These are phyloP conservation scores for Aristolochia fimbriata DNA, from an alignment of 164 flowering plant genomes.

Conservation along the genomic window DNA sequence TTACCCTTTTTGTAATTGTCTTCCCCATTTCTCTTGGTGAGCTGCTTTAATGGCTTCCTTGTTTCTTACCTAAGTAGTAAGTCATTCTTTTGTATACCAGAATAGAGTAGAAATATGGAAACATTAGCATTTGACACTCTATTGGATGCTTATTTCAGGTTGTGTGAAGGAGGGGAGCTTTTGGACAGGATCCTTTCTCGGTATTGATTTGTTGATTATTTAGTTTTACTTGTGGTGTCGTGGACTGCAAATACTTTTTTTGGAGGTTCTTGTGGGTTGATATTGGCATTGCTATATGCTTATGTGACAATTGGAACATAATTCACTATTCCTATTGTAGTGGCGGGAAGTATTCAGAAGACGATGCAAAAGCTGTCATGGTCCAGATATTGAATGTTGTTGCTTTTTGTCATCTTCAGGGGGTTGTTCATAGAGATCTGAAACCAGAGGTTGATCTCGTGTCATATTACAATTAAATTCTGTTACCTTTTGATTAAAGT, in stretches of 20 bases:
- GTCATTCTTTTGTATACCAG: too few relatives aligned
- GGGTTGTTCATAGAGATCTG: conserved; percentile 94
- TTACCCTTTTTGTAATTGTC: too few relatives aligned
- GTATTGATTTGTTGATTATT: conserved; percentile 22
- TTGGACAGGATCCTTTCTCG: conserved; percentile 92
- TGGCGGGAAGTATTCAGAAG: conserved; percentile 92
- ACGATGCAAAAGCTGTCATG: conserved; percentile 78
- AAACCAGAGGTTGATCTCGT: conserved; percentile 75
- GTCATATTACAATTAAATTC: neutral
- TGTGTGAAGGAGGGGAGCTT: conserved; percentile 97
- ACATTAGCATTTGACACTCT: neutral
- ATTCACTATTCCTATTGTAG: conserved; percentile 20
- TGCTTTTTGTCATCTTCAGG: conserved; percentile 90
- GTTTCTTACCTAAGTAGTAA: too few relatives aligned
- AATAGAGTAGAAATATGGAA: too few relatives aligned
- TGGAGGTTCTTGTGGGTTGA: neutral
- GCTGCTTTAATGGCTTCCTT: too few relatives aligned
- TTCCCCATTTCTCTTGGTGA: too few relatives aligned
- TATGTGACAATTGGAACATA: neutral
- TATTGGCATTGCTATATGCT: neutral
- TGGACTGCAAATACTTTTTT: too few relatives aligned
- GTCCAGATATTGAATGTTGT: conserved; percentile 75
- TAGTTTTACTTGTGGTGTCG: neutral
- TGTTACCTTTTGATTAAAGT: neutral
- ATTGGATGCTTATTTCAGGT: conserved; percentile 35